A percentile compares a stretch with the other conserved stretches of the same genome.
Conservation (phyloP, 345 rosid genomes). For the Stellera chamaejasme region DNA sequence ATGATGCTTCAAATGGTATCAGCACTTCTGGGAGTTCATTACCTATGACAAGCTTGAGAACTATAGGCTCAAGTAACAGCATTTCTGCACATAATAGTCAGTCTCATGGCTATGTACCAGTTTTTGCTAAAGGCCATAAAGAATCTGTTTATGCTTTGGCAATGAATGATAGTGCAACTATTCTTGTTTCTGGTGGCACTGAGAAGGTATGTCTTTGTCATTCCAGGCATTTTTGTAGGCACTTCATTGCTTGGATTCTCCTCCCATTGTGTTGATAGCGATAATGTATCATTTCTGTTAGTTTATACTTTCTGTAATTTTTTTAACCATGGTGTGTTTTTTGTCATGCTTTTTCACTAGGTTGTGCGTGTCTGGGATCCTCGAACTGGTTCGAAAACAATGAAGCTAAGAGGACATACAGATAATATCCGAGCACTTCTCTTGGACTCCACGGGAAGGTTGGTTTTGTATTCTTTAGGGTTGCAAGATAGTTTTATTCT, state of each 20-base stretch:
- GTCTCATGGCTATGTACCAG: slow-evolving; percentile 70
- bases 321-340: slow-evolving; percentile 6
- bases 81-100: slow-evolving; percentile 61
- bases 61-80: slow-evolving; percentile 77
- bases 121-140: slow-evolving; percentile 94
- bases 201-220: slow-evolving; percentile 61
- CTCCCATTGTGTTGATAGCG: background rate
- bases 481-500: background rate
- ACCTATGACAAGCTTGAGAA: slow-evolving; percentile 65
- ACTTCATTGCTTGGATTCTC: background rate
- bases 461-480: slow-evolving; percentile 12
- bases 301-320: background rate
- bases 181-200: slow-evolving; percentile 99
- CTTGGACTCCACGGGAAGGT: slow-evolving; percentile 94
- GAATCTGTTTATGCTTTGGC: slow-evolving; percentile 99
- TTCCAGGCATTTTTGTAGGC: background rate
- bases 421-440: slow-evolving; percentile 93
- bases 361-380: slow-evolving; percentile 99
- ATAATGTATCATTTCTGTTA: background rate
- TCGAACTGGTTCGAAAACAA: slow-evolving; percentile 86
- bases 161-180: slow-evolving; percentile 81
- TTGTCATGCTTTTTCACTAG: slow-evolving; percentile 28
- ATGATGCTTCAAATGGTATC: slow-evolving; percentile 63
- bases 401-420: slow-evolving; percentile 95
- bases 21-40: slow-evolving; percentile 49